Evolutionary conservation across 768 basidiomycete genomes (phyloP).

Genomic region (Russula olivacea): DNA sequence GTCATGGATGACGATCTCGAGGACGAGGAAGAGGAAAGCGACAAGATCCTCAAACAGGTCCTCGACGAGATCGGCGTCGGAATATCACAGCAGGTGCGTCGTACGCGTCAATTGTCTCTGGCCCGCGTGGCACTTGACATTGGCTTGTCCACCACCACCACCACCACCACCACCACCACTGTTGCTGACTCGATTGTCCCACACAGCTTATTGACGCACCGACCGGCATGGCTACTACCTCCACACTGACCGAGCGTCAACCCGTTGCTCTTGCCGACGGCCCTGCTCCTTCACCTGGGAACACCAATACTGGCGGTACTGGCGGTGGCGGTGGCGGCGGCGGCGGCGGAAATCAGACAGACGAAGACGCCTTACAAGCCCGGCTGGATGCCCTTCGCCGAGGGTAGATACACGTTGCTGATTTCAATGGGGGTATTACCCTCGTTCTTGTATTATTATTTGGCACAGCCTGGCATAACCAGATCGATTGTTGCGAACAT

Average conservation of each 20-base stretch:
- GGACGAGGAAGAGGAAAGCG: constrained; percentile 94
- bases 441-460: constrained; percentile 10
- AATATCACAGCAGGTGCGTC: constrained; percentile 73
- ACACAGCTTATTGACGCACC: constrained; percentile 79
- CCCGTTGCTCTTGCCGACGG: constrained; percentile 83
- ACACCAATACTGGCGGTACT: constrained; percentile 36
- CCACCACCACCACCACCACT: not conserved
- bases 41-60: constrained; percentile 92
- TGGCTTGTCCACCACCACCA: constrained; percentile 2
- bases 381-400: constrained; percentile 84
- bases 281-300: constrained; percentile 36
- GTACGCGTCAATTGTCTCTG: constrained; percentile 34
- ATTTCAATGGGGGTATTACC: not conserved
- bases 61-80: constrained; percentile 95
- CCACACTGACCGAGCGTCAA: constrained; percentile 61
- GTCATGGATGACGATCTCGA: constrained; percentile 90
- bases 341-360: constrained; percentile 45
- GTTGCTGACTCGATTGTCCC: not conserved
- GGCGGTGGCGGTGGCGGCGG: constrained; percentile 35
- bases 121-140: not conserved
- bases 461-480: not conserved
- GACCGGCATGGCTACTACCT: constrained; percentile 55
- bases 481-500: not conserved
- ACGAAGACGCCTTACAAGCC: constrained; percentile 92
- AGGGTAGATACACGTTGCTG: constrained; percentile 37